Base-by-base conservation (phyloP, 2,329 filamentous ascomycete species). In the Grosmannia clavigera region DNA sequence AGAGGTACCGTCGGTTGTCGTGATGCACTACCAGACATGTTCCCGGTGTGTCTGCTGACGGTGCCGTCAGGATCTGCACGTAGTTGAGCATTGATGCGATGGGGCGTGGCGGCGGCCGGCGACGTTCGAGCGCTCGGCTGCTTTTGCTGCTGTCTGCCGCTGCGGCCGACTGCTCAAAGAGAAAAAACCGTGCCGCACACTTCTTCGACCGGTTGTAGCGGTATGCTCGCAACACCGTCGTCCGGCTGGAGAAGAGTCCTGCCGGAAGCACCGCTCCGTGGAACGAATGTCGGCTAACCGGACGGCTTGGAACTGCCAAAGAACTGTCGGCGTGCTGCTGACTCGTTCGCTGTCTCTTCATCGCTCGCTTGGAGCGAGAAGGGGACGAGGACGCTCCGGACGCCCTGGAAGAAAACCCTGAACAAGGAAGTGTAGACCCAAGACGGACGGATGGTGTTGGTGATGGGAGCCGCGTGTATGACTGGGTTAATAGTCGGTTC, bases 1-100 rank as follows among this genome's bases (percentile, higher is more conserved):
- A 87, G 19, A 96, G 66, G 72, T 99, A 99, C 61, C 89, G 82
- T 67, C 87, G 86, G 67, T 84, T 82, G 66, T 92, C 88, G 68
- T 91, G 92, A 69, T 92, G 85, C 7, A 99, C 77, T 46, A 90
- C 70, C 38, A 97, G 71, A 57, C 83, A 81, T 2, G 90, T 89
- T 59, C 92, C 92, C 1, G 86, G 82, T 25, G 91, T 96, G 73
- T 99, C 94, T 61, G 86, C 87, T 65, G 92, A 94, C 16, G 92
- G 92, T 61, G 87, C 88, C 22, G 86, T 87, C 63, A 92, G 72
- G 67, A 97, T 75, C 71, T 95, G 86, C 60, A 92, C 78, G 67
- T 78, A 83, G 69, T 81, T 86, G 66, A 85, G 80, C 92, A 96
- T 96, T 12, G 61, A 46, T 0, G 60, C 54, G 40, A 50, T 40